Evolutionary conservation across 2,329 filamentous ascomycete genomes (phyloP).

Genomic region (Botrytis fabae): DNA sequence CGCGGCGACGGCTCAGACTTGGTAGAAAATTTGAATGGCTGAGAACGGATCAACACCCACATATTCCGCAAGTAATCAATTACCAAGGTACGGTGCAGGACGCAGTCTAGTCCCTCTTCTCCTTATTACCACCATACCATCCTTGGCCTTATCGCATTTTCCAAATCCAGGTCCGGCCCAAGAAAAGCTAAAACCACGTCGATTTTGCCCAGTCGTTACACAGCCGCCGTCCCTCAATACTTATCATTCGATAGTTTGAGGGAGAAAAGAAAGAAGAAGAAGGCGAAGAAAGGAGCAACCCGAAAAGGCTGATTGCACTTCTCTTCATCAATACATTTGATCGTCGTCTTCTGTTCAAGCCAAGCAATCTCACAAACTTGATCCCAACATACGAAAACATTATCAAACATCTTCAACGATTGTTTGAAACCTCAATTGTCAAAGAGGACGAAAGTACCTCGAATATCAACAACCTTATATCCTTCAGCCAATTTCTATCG

Average conservation of each 20-base stretch:
- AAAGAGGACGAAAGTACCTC: slow-evolving; percentile 20
- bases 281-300: too few species aligned
- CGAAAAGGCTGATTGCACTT: not conserved
- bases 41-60: slow-evolving; percentile 5
- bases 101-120: not conserved
- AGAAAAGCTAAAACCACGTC: not conserved
- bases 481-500: not conserved
- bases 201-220: slow-evolving; percentile 7
- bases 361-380: not conserved
- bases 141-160: slow-evolving; percentile 5
- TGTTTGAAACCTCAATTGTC: not conserved
- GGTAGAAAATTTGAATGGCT: not conserved
- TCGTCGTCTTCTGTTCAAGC: not conserved
- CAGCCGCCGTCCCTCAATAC: not conserved
- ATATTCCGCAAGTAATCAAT: not conserved
- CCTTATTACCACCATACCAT: not conserved
- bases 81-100: not conserved
- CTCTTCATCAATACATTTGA: not conserved
- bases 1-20: not conserved
- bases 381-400: not conserved
- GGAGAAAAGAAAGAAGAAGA: not conserved
- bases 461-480: not conserved
- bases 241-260: not conserved
- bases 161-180: not conserved
- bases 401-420: not conserved